Evolutionary conservation across 768 basidiomycete species (phyloP), one percentile per base, ranked within the genome.

Genomic region (Myochromella boudieri): DNA sequence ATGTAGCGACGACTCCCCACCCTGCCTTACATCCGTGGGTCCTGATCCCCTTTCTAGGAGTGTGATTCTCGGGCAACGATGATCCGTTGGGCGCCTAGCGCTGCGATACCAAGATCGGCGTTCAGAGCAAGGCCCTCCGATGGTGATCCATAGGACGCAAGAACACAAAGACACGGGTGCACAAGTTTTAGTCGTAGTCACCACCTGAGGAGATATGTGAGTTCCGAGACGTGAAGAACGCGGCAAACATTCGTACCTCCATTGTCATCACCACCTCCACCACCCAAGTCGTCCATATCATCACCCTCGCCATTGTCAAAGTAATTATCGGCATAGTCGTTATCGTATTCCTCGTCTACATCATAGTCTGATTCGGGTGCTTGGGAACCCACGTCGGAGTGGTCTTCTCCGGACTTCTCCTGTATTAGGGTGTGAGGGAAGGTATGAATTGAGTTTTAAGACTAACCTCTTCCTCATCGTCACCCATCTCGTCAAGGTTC

Each of bases 301-400:
- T 92, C 90, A 3, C 74, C 83, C 65, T 91, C 90, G 14, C 90
- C 90, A 44, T 91, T 91, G 63, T 93, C 90, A 61, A 93, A 93
- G 73, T 93, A 92, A 60, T 93, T 90, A 51, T 87, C 86, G 2
- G 85, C 90, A 52, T 93, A 93, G 52, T 93, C 91, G 54, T 93
- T 91, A 64, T 92, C 91, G 59, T 92, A 91, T 57, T 91, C 90
- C 63, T 95, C 91, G 25, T 91, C 87, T 17, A 88, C 87, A 53
- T 91, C 90, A 59, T 91, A 91, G 62, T 92, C 89, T 20, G 80
- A 82, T 31, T 82, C 81, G 6, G 66, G 76, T 24, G 64, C 78
- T 56, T 85, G 82, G 9, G 86, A 87, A 17, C 80, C 86, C 20
- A 64, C 75, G 12, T 87, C 81, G 24, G 85, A 88, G 3, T 71